Evolutionary conservation across 106 monocot species (phyloP).

Genomic region (Narthecium ossifragum): DNA sequence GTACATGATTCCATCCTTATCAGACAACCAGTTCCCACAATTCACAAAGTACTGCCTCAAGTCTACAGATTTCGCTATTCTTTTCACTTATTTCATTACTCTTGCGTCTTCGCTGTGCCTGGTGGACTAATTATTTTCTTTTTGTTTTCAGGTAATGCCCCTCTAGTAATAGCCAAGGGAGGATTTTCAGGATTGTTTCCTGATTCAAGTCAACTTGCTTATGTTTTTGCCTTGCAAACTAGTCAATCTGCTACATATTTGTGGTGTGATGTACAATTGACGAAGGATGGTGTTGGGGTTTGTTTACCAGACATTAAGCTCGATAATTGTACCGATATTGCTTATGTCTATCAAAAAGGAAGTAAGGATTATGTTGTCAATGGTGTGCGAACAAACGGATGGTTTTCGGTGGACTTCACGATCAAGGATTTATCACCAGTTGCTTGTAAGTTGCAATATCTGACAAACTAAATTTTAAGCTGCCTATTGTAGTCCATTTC

Average conservation of each 20-base stretch:
- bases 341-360: background rate
- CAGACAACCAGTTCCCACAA: background rate
- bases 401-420: conserved; percentile 39
- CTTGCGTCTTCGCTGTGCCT: background rate
- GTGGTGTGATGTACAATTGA: conserved; percentile 54
- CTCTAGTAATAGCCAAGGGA: conserved; percentile 39
- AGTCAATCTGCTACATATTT: conserved; percentile 10
- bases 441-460: conserved; percentile 22
- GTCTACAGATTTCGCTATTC: background rate
- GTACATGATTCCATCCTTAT: background rate
- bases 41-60: no score
- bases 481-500: no score
- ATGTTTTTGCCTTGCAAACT: background rate
- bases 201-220: conserved; percentile 31
- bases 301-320: conserved; percentile 38
- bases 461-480: background rate
- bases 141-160: conserved; percentile 33
- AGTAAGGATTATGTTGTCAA: conserved; percentile 22
- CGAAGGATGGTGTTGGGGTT: conserved; percentile 42
- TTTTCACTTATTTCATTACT: background rate
- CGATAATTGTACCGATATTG: conserved; percentile 30
- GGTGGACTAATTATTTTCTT: background rate
- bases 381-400: conserved; percentile 20
- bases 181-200: conserved; percentile 65
- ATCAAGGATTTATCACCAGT: conserved; percentile 14